These are phyloP conservation scores for Dactylellina haptotyla DNA, from an alignment of 2,329 filamentous ascomycete species.

Conservation along the genomic window DNA sequence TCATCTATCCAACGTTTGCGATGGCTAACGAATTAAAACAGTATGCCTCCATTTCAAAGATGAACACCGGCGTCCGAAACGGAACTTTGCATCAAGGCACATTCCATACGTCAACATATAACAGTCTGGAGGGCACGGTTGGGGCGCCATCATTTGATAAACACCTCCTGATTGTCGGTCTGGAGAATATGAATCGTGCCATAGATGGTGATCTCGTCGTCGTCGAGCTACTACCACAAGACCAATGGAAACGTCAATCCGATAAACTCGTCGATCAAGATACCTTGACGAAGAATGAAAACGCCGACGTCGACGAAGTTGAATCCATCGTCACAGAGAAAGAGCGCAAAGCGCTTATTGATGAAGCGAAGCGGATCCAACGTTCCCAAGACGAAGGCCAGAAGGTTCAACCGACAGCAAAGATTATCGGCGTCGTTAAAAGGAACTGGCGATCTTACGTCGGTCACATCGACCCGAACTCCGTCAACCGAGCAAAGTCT, in stretches of 20 bases:
- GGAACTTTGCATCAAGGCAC: conserved; percentile 91
- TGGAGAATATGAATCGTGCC: conserved; percentile 95
- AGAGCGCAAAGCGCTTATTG: conserved; percentile 85
- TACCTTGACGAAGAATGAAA: conserved; percentile 88
- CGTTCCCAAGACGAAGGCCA: conserved; percentile 75
- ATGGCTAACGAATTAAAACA: conserved; percentile 23
- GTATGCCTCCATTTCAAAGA: conserved; percentile 86
- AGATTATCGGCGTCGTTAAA: conserved; percentile 90
- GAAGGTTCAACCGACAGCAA: conserved; percentile 86
- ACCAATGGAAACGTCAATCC: conserved; percentile 96
- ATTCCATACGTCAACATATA: conserved; percentile 97
- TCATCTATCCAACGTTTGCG: not conserved
- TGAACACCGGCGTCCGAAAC: conserved; percentile 91
- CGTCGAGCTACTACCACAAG: conserved; percentile 88
- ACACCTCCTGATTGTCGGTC: conserved; percentile 83
- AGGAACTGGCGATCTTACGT: conserved; percentile 90
- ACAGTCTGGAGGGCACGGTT: conserved; percentile 78
- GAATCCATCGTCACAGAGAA: conserved; percentile 84
- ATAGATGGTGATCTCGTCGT: conserved; percentile 93
- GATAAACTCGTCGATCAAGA: conserved; percentile 97
- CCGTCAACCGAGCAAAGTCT: conserved; percentile 72
- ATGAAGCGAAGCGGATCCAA: conserved; percentile 88
- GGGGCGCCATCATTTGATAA: conserved; percentile 79
- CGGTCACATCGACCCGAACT: conserved; percentile 89
- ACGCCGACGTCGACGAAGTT: conserved; percentile 82